These are phyloP conservation scores for Monosporozyma unispora DNA, from an alignment of 805 yeast species.

Conservation along the genomic window DNA sequence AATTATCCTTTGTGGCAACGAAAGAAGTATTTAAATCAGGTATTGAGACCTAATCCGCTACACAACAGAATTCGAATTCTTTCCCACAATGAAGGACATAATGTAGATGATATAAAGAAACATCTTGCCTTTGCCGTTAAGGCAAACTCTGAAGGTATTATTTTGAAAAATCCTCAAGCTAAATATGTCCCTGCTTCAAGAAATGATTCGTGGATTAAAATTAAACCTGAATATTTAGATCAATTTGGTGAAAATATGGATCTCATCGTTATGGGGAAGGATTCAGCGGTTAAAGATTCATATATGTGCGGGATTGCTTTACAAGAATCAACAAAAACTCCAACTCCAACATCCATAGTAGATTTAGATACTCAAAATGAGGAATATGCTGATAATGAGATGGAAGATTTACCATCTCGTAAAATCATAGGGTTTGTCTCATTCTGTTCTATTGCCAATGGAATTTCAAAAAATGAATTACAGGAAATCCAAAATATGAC, in stretches of 20 bases:
- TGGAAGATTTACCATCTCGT: constrained; percentile 5
- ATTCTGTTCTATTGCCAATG: constrained; percentile 78
- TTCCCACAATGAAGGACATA: constrained; percentile 31
- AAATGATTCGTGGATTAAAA: constrained; percentile 68
- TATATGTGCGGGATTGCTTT: constrained; percentile 65
- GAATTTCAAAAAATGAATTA: constrained; percentile 59
- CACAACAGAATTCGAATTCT: constrained; percentile 42
- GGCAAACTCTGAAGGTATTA: constrained; percentile 69
- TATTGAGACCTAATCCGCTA: constrained; percentile 35
- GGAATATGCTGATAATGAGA: constrained; percentile 10
- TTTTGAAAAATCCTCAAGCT: constrained; percentile 56
- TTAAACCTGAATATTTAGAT: constrained; percentile 83
- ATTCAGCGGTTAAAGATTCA: constrained; percentile 58
- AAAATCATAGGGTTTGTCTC: constrained; percentile 39
- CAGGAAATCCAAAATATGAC: constrained; percentile 49
- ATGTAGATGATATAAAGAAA: constrained; percentile 44
- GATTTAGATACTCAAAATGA: constrained; percentile 4
- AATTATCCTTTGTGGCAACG: constrained; percentile 46
- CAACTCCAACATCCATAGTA: constrained; percentile 16
- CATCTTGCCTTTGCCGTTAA: constrained; percentile 52
- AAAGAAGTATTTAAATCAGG: constrained; percentile 39
- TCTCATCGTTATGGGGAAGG: constrained; percentile 68
- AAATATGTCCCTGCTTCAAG: constrained; percentile 55
- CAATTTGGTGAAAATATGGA: constrained; percentile 85
- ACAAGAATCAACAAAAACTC: constrained; percentile 16